Percentiles rank a stretch among this genome's conserved stretches.
These are phyloP conservation scores for Funneliformis caledonium DNA, from an alignment of 371 early-diverging fungal genomes.

Conservation along the genomic window DNA sequence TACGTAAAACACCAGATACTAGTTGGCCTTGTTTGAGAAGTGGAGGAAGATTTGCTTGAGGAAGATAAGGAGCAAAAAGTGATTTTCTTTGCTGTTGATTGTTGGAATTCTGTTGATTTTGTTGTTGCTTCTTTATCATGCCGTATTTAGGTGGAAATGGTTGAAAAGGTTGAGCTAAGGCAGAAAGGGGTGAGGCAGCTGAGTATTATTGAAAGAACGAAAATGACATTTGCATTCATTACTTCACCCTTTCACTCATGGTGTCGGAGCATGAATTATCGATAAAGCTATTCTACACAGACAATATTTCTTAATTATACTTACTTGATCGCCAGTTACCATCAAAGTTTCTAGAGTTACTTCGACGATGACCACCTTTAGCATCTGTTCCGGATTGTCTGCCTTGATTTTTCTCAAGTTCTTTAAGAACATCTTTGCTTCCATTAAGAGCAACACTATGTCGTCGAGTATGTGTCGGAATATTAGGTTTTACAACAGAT, in stretches of 20 bases:
- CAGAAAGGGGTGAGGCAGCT: constrained; percentile 38
- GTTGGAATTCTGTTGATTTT: constrained; percentile 37
- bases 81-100: constrained; percentile 41
- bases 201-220: constrained; percentile 14
- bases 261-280: not conserved
- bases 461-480: constrained; percentile 26
- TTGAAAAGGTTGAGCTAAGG: constrained; percentile 24
- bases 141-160: constrained; percentile 33
- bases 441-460: constrained; percentile 40
- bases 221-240: constrained; percentile 23
- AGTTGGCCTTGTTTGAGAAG: constrained; percentile 12
- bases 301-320: not conserved
- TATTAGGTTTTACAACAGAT: not conserved
- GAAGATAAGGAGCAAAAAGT: constrained; percentile 40
- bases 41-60: constrained; percentile 35
- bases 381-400: not conserved
- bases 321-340: constrained; percentile 40
- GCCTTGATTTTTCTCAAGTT: constrained; percentile 37
- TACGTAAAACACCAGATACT: constrained; percentile 75
- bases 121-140: constrained; percentile 23
- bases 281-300: not conserved
- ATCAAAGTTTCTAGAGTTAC: constrained; percentile 37
- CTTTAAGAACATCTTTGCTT: constrained; percentile 38
- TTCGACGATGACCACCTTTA: constrained; percentile 39
- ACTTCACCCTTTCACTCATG: constrained; percentile 2